These are phyloP conservation scores for Trametes punicea DNA, from an alignment of 768 basidiomycete species.

Conservation along the genomic window DNA sequence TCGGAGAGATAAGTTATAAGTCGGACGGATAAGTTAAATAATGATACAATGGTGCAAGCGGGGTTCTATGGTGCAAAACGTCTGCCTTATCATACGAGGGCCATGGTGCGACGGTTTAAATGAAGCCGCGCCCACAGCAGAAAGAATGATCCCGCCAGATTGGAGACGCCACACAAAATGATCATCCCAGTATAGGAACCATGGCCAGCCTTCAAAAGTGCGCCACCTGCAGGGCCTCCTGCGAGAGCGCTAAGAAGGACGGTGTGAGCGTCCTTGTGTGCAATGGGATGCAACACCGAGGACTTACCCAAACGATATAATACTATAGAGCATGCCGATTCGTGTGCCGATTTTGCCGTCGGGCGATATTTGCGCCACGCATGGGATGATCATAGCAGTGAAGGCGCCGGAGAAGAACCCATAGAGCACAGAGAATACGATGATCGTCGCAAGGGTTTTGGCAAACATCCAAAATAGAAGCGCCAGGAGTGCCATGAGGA, in stretches of 20 bases:
- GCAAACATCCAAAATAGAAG: constrained; percentile 57
- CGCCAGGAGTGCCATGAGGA: constrained; percentile 58
- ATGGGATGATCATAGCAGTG: constrained; percentile 63
- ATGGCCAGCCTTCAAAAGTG: constrained; percentile 44
- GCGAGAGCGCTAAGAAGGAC: constrained; percentile 48
- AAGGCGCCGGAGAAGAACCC: constrained; percentile 69
- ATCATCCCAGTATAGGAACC: constrained; percentile 52
- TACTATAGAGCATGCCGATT: constrained; percentile 63
- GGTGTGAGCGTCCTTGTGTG: not conserved
- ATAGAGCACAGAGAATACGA: constrained; percentile 52
- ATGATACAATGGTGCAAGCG: not conserved
- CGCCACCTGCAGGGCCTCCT: constrained; percentile 65
- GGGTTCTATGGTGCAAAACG: not conserved
- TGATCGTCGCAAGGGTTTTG: constrained; percentile 37
- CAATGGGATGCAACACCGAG: not conserved
- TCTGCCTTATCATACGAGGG: not conserved
- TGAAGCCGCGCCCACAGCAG: constrained; percentile 40
- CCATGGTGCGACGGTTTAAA: constrained; percentile 9
- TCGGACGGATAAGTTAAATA: not conserved
- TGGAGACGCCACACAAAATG: constrained; percentile 56
- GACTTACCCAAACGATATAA: constrained; percentile 70
- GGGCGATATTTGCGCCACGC: constrained; percentile 69
- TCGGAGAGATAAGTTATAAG: no score
- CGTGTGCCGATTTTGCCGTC: constrained; percentile 52
- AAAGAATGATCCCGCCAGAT: constrained; percentile 56